These are phyloP conservation scores for Pichia ethanolica DNA, from an alignment of 805 yeast genomes.

Conservation along the genomic window DNA sequence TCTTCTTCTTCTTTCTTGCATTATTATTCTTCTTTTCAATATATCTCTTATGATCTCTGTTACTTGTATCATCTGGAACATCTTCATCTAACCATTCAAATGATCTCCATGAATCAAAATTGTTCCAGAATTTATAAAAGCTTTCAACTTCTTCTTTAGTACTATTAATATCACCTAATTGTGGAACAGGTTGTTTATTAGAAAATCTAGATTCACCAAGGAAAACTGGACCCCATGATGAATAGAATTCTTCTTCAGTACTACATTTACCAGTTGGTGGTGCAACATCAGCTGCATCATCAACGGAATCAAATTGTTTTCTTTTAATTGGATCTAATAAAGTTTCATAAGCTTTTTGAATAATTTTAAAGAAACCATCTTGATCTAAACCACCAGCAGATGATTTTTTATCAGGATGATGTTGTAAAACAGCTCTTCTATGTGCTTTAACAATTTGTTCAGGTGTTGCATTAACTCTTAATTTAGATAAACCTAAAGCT, in stretches of 20 bases:
- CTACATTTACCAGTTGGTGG: constrained; percentile 55
- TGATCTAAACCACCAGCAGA: constrained; percentile 81
- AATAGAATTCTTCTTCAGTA: constrained; percentile 60
- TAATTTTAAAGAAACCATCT: constrained; percentile 96
- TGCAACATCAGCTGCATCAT: constrained; percentile 73
- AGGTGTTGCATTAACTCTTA: constrained; percentile 85
- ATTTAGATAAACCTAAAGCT: constrained; percentile 86
- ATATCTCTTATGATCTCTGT: constrained; percentile 99
- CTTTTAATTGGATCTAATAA: constrained; percentile 81
- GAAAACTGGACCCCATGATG: constrained; percentile 89
- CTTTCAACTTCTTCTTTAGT: constrained; percentile 75
- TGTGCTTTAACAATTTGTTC: constrained; percentile 94
- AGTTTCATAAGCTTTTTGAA: constrained; percentile 92
- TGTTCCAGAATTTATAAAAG: constrained; percentile 88
- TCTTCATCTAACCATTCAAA: constrained; percentile 98
- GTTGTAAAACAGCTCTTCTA: constrained; percentile 91
- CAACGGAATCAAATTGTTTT: constrained; percentile 93
- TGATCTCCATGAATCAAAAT: constrained; percentile 96
- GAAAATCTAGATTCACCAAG: constrained; percentile 89
- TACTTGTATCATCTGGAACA: constrained; percentile 97
- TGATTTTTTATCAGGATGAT: constrained; percentile 97
- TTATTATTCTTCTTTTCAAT: constrained; percentile 96
- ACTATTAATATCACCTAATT: constrained; percentile 60
- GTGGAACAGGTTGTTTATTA: constrained; percentile 82
- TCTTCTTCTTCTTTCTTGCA: constrained; percentile 94